Evolutionary conservation across 768 basidiomycete genomes (phyloP), one percentile per base, ranked within the genome.

Genomic region (Cystobasidium tubakii): DNA sequence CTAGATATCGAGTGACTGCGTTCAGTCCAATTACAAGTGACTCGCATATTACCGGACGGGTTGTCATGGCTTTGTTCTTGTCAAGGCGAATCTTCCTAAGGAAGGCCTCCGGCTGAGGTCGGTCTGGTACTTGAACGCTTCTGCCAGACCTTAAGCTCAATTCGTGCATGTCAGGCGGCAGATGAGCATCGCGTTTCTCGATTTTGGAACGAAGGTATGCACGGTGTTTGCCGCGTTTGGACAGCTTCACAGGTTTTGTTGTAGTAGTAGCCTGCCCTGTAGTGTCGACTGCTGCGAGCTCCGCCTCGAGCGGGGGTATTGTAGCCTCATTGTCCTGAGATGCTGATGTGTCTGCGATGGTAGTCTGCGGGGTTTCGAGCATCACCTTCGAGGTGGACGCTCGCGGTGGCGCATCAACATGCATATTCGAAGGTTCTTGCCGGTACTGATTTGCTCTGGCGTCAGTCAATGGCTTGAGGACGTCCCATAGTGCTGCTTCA

Each of bases 381-480:
- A 3, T 50, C 4, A n/a, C n/a, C 4, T 19, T 15, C 10, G 60
- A 39, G n/a, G 60, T 39, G 13, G 31, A 33, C n/a, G 60, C 60
- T 62, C 25, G 60, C n/a, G 31, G 31, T 27, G 60, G 36, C 60
- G 36, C 25, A 19, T 62, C 36, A n/a, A 23, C 39, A 25, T 27
- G 7, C 63, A 65, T 31, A 7, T 9, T 13, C 23, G 63, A n/a
- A n/a, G 46, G n/a, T 15, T 21, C 23, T 53, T 7, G 25, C 44
- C 29, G 29, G 44, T 46, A 62, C 27, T 33, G 19, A 3, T 9
- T 54, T 67, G 63, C 13, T 69, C 67, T 33, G 54, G 77, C 3
- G 53, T 66, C 29, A 76, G 75, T 36, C 25, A n/a, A 73, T 50
- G 65, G 36, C 70, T 34, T 62, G 23, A 63, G 69, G 25, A 53